Evolutionary conservation across 2,329 filamentous ascomycete species (phyloP).

Genomic region (Stagonosporopsis rhizophila): DNA sequence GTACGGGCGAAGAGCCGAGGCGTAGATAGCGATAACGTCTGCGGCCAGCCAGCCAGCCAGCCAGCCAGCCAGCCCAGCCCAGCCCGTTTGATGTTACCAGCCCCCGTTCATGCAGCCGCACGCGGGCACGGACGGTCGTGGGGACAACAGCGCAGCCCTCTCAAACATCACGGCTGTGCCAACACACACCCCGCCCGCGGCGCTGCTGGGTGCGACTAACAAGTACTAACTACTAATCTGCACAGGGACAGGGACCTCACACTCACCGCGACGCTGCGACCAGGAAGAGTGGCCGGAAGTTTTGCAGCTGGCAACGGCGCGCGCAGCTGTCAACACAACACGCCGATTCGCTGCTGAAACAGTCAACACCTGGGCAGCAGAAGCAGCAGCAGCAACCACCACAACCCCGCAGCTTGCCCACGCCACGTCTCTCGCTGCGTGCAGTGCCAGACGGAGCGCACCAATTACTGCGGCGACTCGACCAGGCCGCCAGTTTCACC

Average conservation of each 20-base stretch:
- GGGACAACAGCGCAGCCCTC: conserved; percentile 12
- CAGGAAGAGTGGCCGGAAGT: conserved; percentile 24
- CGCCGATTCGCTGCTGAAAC: conserved; percentile 32
- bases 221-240: conserved; percentile 41
- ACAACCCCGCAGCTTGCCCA: conserved; percentile 21
- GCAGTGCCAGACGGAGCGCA: not conserved
- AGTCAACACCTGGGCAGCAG: conserved; percentile 24
- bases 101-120: conserved; percentile 1
- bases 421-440: conserved; percentile 18
- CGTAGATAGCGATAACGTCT: not conserved
- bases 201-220: conserved; percentile 22
- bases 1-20: not conserved
- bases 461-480: not conserved
- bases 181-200: conserved; percentile 33
- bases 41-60: not conserved
- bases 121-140: conserved; percentile 21
- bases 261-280: conserved; percentile 15
- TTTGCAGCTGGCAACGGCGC: conserved; percentile 31
- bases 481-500: conserved; percentile 13
- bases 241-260: conserved; percentile 36
- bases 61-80: not conserved
- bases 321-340: conserved; percentile 33
- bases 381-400: conserved; percentile 23
- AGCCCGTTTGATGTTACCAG: not conserved
- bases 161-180: conserved; percentile 30